phyloP scores from a whole-genome alignment of 2,329 filamentous ascomycete genomes.

The Fusarium cicatricum region DNA sequence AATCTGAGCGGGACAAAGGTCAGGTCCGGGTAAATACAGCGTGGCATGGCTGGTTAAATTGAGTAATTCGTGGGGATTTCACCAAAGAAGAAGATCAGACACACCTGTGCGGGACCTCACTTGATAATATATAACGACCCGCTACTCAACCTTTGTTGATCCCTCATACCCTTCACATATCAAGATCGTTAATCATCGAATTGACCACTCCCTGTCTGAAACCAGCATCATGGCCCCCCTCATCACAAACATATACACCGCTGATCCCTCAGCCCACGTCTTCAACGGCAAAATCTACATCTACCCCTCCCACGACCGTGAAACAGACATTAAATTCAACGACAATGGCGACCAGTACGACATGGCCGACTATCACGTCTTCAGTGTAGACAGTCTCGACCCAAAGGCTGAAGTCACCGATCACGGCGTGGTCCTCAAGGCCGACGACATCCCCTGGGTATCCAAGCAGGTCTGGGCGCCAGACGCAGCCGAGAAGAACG shows the following conservation, averaged over 20 bases:
- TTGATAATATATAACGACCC: constrained; percentile 13
- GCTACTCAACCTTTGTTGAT: neutral
- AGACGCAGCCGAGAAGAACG: constrained; percentile 74
- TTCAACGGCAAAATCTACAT: constrained; percentile 80
- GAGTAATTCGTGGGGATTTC: constrained; percentile 2
- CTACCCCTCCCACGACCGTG: constrained; percentile 82
- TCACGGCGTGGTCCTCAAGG: constrained; percentile 73
- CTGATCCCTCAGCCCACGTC: constrained; percentile 82
- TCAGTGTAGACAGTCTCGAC: constrained; percentile 63
- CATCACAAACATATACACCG: constrained; percentile 79
- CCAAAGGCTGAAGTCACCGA: constrained; percentile 69
- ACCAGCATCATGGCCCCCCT: constrained; percentile 60
- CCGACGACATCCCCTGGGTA: constrained; percentile 76
- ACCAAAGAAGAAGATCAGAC: constrained; percentile 17
- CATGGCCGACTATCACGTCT: constrained; percentile 86
- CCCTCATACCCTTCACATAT: neutral
- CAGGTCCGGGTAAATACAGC: constrained; percentile 34
- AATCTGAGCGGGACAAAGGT: constrained; percentile 10
- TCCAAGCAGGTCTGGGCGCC: constrained; percentile 84
- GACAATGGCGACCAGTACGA: constrained; percentile 88
- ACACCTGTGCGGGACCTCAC: constrained; percentile 27
- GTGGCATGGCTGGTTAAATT: constrained; percentile 37
- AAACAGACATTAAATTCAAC: constrained; percentile 78
- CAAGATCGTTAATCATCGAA: neutral
- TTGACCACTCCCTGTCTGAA: neutral